These are phyloP conservation scores for Casuarina cunninghamiana DNA, from an alignment of 306 rosid genomes.

Conservation along the genomic window DNA sequence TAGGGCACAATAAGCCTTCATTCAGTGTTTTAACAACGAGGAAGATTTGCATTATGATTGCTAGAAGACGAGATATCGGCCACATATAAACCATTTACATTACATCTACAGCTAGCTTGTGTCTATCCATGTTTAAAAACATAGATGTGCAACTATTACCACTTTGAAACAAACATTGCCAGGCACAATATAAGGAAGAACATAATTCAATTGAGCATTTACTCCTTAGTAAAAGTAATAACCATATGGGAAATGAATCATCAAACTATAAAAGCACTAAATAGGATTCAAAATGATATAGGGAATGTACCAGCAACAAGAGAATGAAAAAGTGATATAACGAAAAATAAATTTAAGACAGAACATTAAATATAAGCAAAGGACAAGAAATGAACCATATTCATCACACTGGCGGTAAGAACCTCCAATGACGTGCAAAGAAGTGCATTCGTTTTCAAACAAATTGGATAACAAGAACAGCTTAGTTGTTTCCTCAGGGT, in stretches of 20 bases:
- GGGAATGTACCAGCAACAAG: not conserved
- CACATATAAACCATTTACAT: not conserved
- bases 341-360: not conserved
- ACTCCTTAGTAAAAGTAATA: not conserved
- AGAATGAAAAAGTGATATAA: not conserved
- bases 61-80: too few relatives aligned
- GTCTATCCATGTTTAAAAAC: not conserved
- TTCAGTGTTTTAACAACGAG: too few relatives aligned
- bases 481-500: not conserved
- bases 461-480: not conserved
- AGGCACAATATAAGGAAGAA: too few relatives aligned
- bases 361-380: not conserved
- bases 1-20: too few relatives aligned
- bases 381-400: not conserved
- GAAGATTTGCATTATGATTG: too few relatives aligned
- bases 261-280: not conserved
- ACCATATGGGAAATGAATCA: not conserved
- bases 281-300: not conserved
- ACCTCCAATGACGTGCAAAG: not conserved
- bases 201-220: not conserved
- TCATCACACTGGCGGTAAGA: not conserved
- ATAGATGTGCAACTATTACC: not conserved
- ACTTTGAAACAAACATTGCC: not conserved
- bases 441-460: not conserved
- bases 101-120: not conserved